Base-by-base conservation (phyloP, 2,329 filamentous ascomycete genomes). In the Fusarium sp. region DNA sequence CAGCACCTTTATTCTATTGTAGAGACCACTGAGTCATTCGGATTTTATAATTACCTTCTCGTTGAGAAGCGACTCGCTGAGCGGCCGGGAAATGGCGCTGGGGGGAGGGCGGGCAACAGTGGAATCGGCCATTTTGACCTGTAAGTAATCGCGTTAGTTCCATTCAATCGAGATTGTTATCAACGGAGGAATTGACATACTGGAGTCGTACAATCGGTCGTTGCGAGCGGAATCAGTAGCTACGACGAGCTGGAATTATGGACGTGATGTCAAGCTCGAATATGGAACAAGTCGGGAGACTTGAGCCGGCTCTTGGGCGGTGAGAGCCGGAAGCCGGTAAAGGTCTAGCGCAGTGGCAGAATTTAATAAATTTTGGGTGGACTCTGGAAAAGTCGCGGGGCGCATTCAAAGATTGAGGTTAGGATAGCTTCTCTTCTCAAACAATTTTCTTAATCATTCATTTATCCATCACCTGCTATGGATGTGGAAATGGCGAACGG, bases 21-120 rank as follows among this genome's bases (percentile, higher is more conserved):
- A 17, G 43, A 11, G 23, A 20, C 20, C 19, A 11, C 25, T 23
- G 10, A n/a, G 25, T 40, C 20, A 27, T 62, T 32, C 15, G n/a
- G 40, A 35, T 48, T 41, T 50, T 39, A 43, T 53, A 56, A 67
- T 77, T 89, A 97, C 96, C 94, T 99, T 99, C 84, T 99, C 96
- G 83, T 98, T 98, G 78, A 99, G 88, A 76, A 99, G 89, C 78
- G 95, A 93, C 86, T 99, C 96, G 86, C 95, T 98, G 83, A 97
- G 92, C 70, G 96, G 95, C 82, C 93, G 89, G 80, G 91, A 87
- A 78, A 92, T 86, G 70, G 88, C 85, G 80, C 87, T 85, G 75
- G 89, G 85, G 70, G 86, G 81, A 76, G 87, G 81, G 78, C 75
- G 74, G 67, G 73, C 67, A 65, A 76, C 72, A 62, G 76, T 73